Conservation (phyloP, 495 filamentous ascomycete genomes). For the Letharia lupina region DNA sequence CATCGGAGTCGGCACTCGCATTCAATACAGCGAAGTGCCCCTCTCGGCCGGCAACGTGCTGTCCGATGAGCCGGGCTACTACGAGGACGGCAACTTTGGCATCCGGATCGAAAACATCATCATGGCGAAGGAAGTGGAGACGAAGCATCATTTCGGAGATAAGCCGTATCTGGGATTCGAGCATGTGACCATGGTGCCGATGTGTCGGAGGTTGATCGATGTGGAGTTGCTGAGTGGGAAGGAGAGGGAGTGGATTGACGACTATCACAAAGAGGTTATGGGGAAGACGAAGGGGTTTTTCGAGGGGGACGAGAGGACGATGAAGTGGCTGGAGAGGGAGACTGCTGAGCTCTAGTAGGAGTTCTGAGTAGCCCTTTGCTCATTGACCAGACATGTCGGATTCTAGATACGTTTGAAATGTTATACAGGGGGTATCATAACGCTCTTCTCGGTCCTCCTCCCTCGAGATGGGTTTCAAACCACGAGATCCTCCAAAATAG, state of each 20-base stretch:
- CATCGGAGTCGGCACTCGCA: conserved; percentile 86
- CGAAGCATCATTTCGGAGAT: conserved; percentile 80
- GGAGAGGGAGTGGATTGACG: conserved; percentile 83
- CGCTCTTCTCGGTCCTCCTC: background rate
- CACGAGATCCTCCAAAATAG: conserved; percentile 77
- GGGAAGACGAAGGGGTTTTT: conserved; percentile 81
- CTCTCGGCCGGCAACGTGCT: conserved; percentile 88
- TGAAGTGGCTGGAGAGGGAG: conserved; percentile 80
- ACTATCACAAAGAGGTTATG: conserved; percentile 73
- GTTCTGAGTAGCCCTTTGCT: background rate
- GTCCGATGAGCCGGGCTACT: conserved; percentile 92
- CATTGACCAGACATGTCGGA: background rate
- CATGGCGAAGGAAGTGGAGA: conserved; percentile 79
- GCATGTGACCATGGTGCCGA: conserved; percentile 93
- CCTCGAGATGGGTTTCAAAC: conserved; percentile 1
- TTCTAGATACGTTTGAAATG: background rate
- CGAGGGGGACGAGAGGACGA: conserved; percentile 50
- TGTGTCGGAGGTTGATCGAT: conserved; percentile 86
- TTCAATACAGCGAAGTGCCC: conserved; percentile 86
- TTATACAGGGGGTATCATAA: conserved; percentile 12
- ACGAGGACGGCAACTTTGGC: conserved; percentile 96
- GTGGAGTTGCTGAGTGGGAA: conserved; percentile 56
- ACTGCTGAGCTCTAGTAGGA: conserved; percentile 37
- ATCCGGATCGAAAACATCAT: conserved; percentile 95
- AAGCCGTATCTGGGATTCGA: conserved; percentile 93